These are phyloP conservation scores for Sporormia fimetaria DNA, from an alignment of 495 filamentous ascomycete species.

Conservation along the genomic window DNA sequence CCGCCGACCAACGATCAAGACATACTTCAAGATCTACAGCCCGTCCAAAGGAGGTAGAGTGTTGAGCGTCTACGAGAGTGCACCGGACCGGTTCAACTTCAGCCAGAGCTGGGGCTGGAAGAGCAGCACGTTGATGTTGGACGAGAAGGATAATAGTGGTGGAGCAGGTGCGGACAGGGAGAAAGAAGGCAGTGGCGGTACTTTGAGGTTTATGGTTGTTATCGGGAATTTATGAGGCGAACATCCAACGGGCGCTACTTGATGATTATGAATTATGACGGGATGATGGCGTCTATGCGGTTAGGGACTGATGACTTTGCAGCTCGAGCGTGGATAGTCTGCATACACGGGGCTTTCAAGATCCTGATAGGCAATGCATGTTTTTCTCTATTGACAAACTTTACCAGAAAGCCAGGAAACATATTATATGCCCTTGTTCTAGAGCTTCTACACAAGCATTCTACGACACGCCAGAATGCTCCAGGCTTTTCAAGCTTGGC, in stretches of 20 bases:
- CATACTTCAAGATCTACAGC: constrained; percentile 54
- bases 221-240: constrained; percentile 37
- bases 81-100: constrained; percentile 51
- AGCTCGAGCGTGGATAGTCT: no score
- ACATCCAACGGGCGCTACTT: neutral
- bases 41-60: constrained; percentile 46
- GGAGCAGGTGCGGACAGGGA: constrained; percentile 26
- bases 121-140: constrained; percentile 46
- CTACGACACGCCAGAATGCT: no score
- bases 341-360: no score
- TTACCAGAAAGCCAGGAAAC: no score
- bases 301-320: neutral
- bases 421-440: no score
- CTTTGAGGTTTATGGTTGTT: constrained; percentile 48
- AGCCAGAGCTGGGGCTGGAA: constrained; percentile 56
- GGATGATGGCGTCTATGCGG: neutral
- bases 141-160: constrained; percentile 37
- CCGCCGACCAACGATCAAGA: constrained; percentile 45
- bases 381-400: no score
- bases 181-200: constrained; percentile 36
- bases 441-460: no score
- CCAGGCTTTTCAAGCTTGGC: no score
- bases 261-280: neutral
- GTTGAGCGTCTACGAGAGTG: constrained; percentile 47
- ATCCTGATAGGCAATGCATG: no score